These are phyloP conservation scores for Apostasia shenzhenica DNA, from an alignment of 106 monocot species.

Conservation along the genomic window DNA sequence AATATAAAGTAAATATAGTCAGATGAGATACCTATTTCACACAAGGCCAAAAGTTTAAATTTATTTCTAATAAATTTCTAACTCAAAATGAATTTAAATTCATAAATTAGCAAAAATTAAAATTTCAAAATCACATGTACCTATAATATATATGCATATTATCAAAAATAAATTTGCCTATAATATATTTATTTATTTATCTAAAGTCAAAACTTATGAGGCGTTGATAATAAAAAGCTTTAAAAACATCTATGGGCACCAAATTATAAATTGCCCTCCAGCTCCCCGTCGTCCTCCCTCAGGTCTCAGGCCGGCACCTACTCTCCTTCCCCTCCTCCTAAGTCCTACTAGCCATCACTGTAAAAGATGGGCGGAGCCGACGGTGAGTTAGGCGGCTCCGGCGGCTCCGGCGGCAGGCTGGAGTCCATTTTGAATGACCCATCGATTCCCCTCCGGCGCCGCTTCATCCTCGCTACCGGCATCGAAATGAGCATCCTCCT, in stretches of 20 bases:
- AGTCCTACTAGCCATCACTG: background rate
- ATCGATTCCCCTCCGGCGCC: background rate
- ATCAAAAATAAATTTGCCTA: no score
- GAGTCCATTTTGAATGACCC: slow-evolving; percentile 24
- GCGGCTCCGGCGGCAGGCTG: slow-evolving; percentile 1
- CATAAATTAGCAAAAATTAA: no score
- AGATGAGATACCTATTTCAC: no score
- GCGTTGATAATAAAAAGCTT: background rate
- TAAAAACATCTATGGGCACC: background rate
- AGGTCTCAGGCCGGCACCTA: background rate
- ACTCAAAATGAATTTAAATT: no score
- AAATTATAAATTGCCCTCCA: background rate
- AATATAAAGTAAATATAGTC: no score
- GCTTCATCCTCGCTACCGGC: slow-evolving; percentile 3
- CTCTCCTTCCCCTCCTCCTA: background rate
- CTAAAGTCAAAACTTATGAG: background rate
- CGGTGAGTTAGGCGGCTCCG: no score
- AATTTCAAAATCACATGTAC: no score
- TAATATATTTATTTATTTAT: no score
- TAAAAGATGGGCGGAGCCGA: background rate
- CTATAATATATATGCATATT: no score
- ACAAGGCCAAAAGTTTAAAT: no score
- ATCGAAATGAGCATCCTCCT: slow-evolving; percentile 25
- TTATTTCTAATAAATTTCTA: no score
- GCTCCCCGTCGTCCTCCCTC: background rate